Conservation (phyloP, 306 rosid species). For the Styphnolobium japonicum region DNA sequence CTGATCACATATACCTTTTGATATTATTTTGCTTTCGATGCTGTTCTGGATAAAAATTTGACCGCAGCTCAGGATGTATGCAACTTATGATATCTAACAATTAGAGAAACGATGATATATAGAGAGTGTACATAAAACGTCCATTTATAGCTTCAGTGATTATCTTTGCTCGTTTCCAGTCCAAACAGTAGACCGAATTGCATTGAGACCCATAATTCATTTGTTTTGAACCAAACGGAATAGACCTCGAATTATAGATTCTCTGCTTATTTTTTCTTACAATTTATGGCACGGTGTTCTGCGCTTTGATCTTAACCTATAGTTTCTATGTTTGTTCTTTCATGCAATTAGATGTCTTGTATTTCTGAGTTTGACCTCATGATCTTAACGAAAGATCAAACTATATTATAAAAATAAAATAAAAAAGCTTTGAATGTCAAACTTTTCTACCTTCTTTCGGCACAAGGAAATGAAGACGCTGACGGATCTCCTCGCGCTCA, state of each 20-base stretch:
- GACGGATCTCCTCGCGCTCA: neutral
- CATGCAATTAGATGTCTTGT: neutral
- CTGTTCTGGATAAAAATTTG: too few relatives aligned
- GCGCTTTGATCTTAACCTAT: neutral
- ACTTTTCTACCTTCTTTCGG: constrained; percentile 22
- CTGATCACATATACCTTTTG: neutral
- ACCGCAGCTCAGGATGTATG: neutral
- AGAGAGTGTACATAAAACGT: neutral
- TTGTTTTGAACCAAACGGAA: neutral
- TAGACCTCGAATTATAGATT: neutral
- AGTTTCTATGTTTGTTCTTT: neutral
- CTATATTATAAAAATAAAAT: too few relatives aligned
- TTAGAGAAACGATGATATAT: neutral
- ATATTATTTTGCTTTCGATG: neutral
- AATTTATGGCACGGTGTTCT: neutral
- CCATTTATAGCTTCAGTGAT: neutral
- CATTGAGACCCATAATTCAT: neutral
- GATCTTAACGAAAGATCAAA: constrained; percentile 5
- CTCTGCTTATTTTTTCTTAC: neutral
- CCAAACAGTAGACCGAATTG: neutral
- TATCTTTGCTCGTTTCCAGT: neutral
- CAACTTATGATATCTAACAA: neutral
- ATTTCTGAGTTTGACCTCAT: constrained; percentile 9
- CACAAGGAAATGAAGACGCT: constrained; percentile 23
- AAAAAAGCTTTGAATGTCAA: neutral